Evolutionary conservation across 371 early-diverging fungal genomes (phyloP), one percentile per base, ranked within the genome.

Genomic region (Apophysomyces elegans): DNA sequence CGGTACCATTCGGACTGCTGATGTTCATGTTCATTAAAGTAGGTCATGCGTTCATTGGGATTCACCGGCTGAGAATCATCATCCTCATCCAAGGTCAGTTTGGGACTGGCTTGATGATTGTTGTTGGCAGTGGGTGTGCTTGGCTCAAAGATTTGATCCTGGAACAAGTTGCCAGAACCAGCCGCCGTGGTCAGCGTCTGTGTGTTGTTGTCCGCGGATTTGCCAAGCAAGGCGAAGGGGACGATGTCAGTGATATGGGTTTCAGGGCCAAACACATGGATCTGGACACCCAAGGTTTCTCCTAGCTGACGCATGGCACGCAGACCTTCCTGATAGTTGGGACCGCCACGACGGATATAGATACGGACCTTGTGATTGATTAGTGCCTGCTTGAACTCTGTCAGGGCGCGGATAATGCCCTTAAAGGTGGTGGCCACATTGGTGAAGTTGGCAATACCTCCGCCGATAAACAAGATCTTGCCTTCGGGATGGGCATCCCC

Each of bases 401-500:
- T 85, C 66, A 97, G 86, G 43, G 97, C 96, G 46, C 93, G 93
- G 68, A 95, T 91, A 74, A 97, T 92, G 65, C 97, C 97, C 91
- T 97, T 96, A 89, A 97, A 97, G 32, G 97, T 97, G 58, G 95
- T 86, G 26, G 96, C 96, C 13, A 97, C 97, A 78, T 97, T 96
- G 78, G 97, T 97, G 66, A 97, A 97, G 91, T 97, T 97, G 80
- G 97, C 97, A 72, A 97, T 97, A 76, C 97, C 97, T 72, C 97
- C 97, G 71, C 97, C 97, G 72, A 97, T 95, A 76, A 97, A 92
- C 62, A 97, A 83, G 63, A 96, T 87, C 79, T 97, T 97, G 70
- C 96, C 96, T 38, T 93, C 90, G 60, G 93, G 87, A 71, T 94
- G 89, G 43, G 79, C 84, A 11, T 81, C 70, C 57, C 89, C 89